phyloP scores from a whole-genome alignment of 345 rosid species.

The Salix caprea region DNA sequence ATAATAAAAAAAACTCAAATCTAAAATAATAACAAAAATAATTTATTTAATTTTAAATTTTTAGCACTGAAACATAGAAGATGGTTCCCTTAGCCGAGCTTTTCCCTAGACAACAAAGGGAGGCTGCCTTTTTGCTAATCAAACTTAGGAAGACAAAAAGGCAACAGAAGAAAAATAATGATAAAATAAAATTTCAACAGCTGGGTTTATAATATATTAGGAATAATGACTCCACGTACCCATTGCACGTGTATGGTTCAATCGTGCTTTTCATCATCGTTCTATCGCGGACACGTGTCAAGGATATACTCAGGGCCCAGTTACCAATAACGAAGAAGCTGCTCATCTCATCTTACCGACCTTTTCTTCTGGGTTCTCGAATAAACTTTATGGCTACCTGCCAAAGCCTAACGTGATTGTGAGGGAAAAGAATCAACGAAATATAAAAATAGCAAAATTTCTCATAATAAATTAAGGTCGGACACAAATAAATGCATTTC shows the following conservation, averaged over 20 bases:
- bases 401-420: slow-evolving; percentile 1
- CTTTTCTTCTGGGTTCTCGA: neutral
- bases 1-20: no score
- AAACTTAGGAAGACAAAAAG: neutral
- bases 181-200: neutral
- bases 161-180: neutral
- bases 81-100: neutral
- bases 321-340: neutral
- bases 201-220: no score
- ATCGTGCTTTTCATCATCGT: neutral
- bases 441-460: no score
- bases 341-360: neutral
- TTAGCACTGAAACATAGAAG: no score
- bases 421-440: neutral
- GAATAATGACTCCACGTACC: neutral
- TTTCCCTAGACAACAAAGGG: neutral
- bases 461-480: neutral
- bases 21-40: no score
- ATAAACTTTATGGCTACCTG: neutral
- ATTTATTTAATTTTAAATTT: no score
- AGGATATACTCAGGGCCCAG: neutral
- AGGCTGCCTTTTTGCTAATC: neutral
- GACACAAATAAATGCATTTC: no score
- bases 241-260: neutral
- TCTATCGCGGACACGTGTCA: neutral